phyloP scores from a whole-genome alignment of 805 yeast species.

The Lipomyces starkeyi region DNA sequence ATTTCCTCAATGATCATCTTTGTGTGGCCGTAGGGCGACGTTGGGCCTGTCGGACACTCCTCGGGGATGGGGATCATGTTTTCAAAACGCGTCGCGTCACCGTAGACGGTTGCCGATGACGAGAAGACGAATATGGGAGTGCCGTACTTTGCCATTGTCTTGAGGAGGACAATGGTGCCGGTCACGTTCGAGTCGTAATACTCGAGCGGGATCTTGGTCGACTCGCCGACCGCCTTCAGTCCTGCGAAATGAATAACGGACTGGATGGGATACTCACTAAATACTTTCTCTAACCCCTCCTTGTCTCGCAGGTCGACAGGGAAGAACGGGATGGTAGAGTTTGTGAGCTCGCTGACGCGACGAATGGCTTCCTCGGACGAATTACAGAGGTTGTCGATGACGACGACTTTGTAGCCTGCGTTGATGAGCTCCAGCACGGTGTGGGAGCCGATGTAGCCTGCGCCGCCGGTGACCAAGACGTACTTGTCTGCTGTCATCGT shows the following conservation, averaged over 20 bases:
- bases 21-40: constrained; percentile 79
- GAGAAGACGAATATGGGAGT: constrained; percentile 69
- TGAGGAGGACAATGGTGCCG: constrained; percentile 66
- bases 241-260: constrained; percentile 83
- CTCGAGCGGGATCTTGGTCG: constrained; percentile 66
- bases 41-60: constrained; percentile 73
- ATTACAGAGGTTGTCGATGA: constrained; percentile 71
- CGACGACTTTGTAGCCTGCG: constrained; percentile 70
- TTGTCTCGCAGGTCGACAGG: constrained; percentile 63
- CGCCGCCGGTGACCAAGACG: constrained; percentile 82
- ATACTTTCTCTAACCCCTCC: constrained; percentile 56
- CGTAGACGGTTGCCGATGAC: constrained; percentile 83
- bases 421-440: constrained; percentile 68
- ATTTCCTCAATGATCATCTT: constrained; percentile 70
- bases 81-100: constrained; percentile 75
- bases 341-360: constrained; percentile 62
- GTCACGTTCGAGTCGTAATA: constrained; percentile 72
- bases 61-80: constrained; percentile 82
- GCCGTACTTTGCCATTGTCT: constrained; percentile 55
- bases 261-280: constrained; percentile 55
- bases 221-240: constrained; percentile 82
- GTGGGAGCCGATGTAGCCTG: constrained; percentile 87
- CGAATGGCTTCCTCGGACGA: constrained; percentile 70
- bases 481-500: constrained; percentile 41
- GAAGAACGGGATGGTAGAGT: constrained; percentile 56